Evolutionary conservation across 2,329 filamentous ascomycete genomes (phyloP).

Genomic region (Fusarium subtropicale): DNA sequence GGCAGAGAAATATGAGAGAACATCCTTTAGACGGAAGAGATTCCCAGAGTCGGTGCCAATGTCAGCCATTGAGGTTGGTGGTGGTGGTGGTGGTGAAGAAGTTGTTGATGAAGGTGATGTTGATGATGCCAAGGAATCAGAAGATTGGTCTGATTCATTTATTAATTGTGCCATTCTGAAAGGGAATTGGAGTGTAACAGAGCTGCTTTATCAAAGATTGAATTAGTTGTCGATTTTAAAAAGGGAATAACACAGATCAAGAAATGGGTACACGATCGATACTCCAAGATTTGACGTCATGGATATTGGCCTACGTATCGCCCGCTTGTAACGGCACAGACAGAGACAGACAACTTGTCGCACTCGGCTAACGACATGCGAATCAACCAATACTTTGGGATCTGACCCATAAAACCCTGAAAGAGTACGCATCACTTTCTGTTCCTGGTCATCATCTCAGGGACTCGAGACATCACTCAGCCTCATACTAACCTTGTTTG

Average conservation of each 20-base stretch:
- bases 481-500: background rate
- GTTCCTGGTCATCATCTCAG: constrained; percentile 10
- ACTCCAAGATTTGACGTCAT: constrained; percentile 23
- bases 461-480: background rate
- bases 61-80: constrained; percentile 14
- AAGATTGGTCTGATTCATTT: background rate
- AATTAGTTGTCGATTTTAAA: background rate
- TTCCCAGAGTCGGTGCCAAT: constrained; percentile 21
- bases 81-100: background rate
- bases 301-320: constrained; percentile 17
- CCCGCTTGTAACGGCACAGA: constrained; percentile 21
- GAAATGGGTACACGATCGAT: constrained; percentile 4
- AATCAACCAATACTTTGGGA: background rate
- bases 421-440: constrained; percentile 7
- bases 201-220: background rate
- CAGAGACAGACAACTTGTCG: background rate
- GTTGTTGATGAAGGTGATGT: background rate
- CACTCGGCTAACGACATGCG: constrained; percentile 1
- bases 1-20: constrained; percentile 22
- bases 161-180: background rate
- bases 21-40: constrained; percentile 16
- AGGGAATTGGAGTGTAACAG: background rate
- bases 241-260: constrained; percentile 9
- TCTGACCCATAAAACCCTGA: background rate
- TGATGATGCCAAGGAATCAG: constrained; percentile 12